phyloP scores from a whole-genome alignment of 768 basidiomycete genomes.

The Phanerochaete sordida region DNA sequence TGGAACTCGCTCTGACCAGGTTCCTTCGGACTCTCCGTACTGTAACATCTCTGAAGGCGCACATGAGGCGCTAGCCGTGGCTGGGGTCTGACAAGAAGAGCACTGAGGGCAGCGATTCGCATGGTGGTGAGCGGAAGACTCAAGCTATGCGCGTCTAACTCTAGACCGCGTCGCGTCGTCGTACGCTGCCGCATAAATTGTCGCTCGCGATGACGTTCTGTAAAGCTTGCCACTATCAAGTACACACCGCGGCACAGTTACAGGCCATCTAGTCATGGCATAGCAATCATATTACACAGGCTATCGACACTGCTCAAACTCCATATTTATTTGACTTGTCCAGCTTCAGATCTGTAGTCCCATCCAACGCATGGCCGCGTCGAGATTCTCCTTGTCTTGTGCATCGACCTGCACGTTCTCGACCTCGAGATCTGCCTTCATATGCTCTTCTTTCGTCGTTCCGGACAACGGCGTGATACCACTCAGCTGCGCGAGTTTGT shows the following conservation, averaged over 20 bases:
- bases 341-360: too few species aligned
- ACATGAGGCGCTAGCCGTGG: neutral
- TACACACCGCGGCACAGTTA: neutral
- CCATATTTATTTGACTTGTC: too few species aligned
- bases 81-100: neutral
- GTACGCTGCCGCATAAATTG: too few species aligned
- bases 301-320: too few species aligned
- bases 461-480: slow-evolving; percentile 75
- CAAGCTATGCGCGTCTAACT: too few species aligned
- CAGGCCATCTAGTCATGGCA: too few species aligned
- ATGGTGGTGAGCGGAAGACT: neutral
- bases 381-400: slow-evolving; percentile 19
- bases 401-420: slow-evolving; percentile 33
- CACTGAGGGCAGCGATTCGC: neutral
- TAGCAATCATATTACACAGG: too few species aligned
- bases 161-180: too few species aligned
- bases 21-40: neutral
- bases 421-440: slow-evolving; percentile 58
- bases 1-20: neutral
- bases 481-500: slow-evolving; percentile 61
- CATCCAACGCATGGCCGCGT: slow-evolving; percentile 3
- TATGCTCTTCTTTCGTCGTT: slow-evolving; percentile 63
- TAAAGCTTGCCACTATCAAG: too few species aligned
- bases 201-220: too few species aligned
- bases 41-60: neutral